These are phyloP conservation scores for Nakaseomyces delphensis DNA, from an alignment of 1,139 yeast genomes.

Conservation along the genomic window DNA sequence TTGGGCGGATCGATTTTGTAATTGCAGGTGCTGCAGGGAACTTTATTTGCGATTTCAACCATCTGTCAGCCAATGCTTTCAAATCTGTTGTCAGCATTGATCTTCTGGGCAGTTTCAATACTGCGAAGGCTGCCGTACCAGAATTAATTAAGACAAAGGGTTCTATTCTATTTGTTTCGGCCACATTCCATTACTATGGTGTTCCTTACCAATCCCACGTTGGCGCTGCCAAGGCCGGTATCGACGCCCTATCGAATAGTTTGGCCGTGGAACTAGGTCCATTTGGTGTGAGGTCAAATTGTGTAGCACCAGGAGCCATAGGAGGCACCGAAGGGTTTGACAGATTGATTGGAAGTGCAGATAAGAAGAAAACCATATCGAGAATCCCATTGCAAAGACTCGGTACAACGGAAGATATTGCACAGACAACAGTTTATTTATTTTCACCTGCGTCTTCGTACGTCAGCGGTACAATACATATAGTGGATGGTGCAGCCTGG, in stretches of 20 bases:
- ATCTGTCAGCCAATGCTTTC: conserved; percentile 76
- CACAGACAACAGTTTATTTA: conserved; percentile 76
- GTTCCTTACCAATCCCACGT: conserved; percentile 81
- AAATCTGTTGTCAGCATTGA: conserved; percentile 79
- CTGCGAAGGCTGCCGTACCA: conserved; percentile 69
- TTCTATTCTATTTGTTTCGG: conserved; percentile 65
- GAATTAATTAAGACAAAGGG: conserved; percentile 63
- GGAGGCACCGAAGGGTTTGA: conserved; percentile 73
- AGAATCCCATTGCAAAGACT: conserved; percentile 67
- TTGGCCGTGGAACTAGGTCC: conserved; percentile 88
- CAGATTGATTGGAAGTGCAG: conserved; percentile 43
- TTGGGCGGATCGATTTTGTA: conserved; percentile 66
- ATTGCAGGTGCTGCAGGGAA: conserved; percentile 97
- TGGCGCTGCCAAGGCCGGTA: conserved; percentile 90
- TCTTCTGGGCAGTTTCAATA: conserved; percentile 75
- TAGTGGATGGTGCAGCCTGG: conserved; percentile 92
- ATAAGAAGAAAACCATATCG: conserved; percentile 34
- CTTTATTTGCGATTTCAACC: conserved; percentile 71
- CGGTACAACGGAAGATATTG: conserved; percentile 73
- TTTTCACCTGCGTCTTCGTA: conserved; percentile 76
- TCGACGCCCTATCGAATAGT: conserved; percentile 75
- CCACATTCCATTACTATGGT: conserved; percentile 82
- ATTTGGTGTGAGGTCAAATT: conserved; percentile 67
- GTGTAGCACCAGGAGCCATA: conserved; percentile 84
- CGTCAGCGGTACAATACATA: conserved; percentile 66